These are phyloP conservation scores for Dictyostelium intermedium DNA, from an alignment of 78 protist genomes.

Conservation along the genomic window DNA sequence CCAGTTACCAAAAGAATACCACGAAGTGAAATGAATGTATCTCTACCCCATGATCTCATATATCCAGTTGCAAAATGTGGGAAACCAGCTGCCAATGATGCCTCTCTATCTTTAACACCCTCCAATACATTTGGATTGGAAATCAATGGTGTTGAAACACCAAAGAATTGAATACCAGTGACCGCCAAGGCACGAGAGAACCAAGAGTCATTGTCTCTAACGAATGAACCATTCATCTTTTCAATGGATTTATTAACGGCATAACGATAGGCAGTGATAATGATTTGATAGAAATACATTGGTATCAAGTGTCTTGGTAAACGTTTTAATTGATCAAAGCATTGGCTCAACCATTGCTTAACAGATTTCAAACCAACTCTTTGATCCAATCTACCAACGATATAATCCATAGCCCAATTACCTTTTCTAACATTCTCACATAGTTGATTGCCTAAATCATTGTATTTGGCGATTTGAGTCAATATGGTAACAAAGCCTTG, in stretches of 20 bases:
- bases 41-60: slow-evolving; percentile 96
- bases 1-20: slow-evolving; percentile 89
- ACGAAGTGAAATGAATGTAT: slow-evolving; percentile 88
- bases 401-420: slow-evolving; percentile 87
- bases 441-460: slow-evolving; percentile 90
- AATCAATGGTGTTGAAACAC: slow-evolving; percentile 53
- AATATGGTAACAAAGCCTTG: slow-evolving; percentile 33
- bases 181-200: slow-evolving; percentile 66
- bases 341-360: slow-evolving; percentile 12
- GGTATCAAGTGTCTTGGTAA: slow-evolving; percentile 81
- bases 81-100: slow-evolving; percentile 94
- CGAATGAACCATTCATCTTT: slow-evolving; percentile 16
- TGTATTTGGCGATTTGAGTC: neutral
- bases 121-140: slow-evolving; percentile 46
- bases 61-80: slow-evolving; percentile 94
- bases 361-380: neutral
- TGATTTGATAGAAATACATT: slow-evolving; percentile 50
- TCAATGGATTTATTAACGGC: slow-evolving; percentile 19
- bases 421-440: slow-evolving; percentile 87
- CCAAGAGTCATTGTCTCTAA: neutral
- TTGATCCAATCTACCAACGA: slow-evolving; percentile 39
- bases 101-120: slow-evolving; percentile 24
- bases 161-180: slow-evolving; percentile 73
- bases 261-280: slow-evolving; percentile 16
- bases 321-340: slow-evolving; percentile 34